Evolutionary conservation across 2,329 filamentous ascomycete species (phyloP), one percentile per base, ranked within the genome.

Genomic region (Apiospora marii): DNA sequence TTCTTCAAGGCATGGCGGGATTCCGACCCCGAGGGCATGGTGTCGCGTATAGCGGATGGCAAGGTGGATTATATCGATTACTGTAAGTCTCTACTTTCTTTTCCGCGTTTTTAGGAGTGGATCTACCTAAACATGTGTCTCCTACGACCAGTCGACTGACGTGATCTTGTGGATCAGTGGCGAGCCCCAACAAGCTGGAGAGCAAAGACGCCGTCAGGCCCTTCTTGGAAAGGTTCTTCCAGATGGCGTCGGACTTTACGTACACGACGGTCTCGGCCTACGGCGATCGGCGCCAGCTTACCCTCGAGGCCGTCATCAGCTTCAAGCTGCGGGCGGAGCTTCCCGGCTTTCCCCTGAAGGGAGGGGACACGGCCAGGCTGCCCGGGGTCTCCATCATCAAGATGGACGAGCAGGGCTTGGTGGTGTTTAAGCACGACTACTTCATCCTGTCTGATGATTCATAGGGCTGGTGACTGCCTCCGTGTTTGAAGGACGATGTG

Each of bases 221-320:
- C 8, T 64, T 64, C 19, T 19, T 64, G 58, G 14, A 19, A 19
- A 16, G 16, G 7, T 64, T 64, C 34, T 41, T 41, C 58, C 34
- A 64, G 19, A 37, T 14, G 30, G 34, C 58, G 3, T 41, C 34
- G 8, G 34, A 64, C 19, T 64, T 64, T 3, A 64, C 34, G 1
- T 64, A 64, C 12, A 64, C 30, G 58, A 64, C 58, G 34, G 58
- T 64, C 30, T 34, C 58, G 19, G 58, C 58, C 24, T 64, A 64
- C 58, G 58, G 58, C 2, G 58, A 64, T 19, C 34, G 58, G 30
- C 14, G 19, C 58, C 58, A 64, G 58, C 58, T 64, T 8, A 64
- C 58, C 4, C 34, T 64, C 10, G 34, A 64, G 34, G 58, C 34
- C 58, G 22, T 64, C 10, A 64, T 64, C 34, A 64, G 19, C 58